Base-by-base conservation (phyloP, 108 stramenopile genomes). In the Nannochloropsis oceanica region DNA sequence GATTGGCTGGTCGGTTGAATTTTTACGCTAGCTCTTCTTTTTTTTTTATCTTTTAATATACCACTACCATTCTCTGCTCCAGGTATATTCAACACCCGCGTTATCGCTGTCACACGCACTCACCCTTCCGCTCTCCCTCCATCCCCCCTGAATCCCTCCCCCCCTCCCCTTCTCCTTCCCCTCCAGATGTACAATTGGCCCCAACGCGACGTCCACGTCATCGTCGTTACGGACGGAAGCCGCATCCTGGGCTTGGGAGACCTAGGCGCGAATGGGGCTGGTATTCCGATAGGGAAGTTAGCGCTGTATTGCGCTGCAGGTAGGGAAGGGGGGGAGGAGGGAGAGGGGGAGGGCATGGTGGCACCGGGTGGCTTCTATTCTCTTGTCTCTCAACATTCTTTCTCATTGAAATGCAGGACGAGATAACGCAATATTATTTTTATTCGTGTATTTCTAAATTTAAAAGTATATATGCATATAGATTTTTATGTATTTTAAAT, bases 241-340 rank as follows among this genome's bases (percentile, higher is more conserved):
- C 89, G 97, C 5, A 98, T 99, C 83, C 90, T 99, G 9, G 99
- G 99, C 25, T 93, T 99, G 12, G 97, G 98, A 20, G 98, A 97
- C 90, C 86, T 99, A 12, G 98, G 98, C 83, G 94, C 94, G 44
- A 96, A 97, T 86, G 97, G 96, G 25, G 95, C 96, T 93, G 95
- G 94, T 14, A 96, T 97, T 85, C 95, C 95, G 1, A 94, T 96
- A 26, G 97, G 97, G 26, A 98, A 98, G 86, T 87, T 96, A 14
- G 91, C 89, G 13, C 85, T 96, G 81, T 99, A 99, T 90, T 96
- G 96, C 83, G 97, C 99, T 3, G 96, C 96, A 24, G 99, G 59
- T 73, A 73, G n/a, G 59, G 59, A 73, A 73, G 59, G 59, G 59
- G 8, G 59, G 59, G 59, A 73, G 59, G 59, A n/a, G n/a, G 59